Percentiles rank a stretch among this genome's conserved stretches.
Conservation (phyloP, 2,329 filamentous ascomycete species). For the Fusarium torreyae region DNA sequence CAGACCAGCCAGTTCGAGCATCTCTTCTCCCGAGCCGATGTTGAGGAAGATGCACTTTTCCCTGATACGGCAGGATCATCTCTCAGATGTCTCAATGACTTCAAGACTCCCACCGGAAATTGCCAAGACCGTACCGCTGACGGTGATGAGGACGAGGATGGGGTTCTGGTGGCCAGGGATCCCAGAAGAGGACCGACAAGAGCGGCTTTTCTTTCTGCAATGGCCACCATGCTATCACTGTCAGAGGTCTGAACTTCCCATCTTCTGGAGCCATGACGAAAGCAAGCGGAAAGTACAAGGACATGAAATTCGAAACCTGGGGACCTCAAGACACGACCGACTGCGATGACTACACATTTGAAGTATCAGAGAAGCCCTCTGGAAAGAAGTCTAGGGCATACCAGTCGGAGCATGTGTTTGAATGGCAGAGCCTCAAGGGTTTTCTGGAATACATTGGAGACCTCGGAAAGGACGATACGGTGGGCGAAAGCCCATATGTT, state of each 20-base stretch:
- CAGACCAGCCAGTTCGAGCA: not conserved
- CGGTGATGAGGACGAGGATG: not conserved
- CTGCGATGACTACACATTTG: conserved; percentile 3
- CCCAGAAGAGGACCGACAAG: not conserved
- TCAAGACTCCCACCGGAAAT: not conserved
- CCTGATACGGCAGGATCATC: not conserved
- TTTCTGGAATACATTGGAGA: not conserved
- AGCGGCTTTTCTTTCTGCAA: no score
- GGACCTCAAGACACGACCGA: not conserved
- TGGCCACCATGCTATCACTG: no score
- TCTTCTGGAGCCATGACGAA: not conserved
- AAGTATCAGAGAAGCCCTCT: not conserved
- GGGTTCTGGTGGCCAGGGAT: not conserved
- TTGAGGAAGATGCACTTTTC: not conserved
- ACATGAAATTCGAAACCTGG: not conserved
- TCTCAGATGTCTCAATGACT: not conserved
- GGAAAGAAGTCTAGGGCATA: not conserved
- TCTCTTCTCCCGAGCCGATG: conserved; percentile 1
- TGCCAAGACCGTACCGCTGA: not conserved
- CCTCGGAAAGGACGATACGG: not conserved
- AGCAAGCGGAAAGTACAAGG: not conserved
- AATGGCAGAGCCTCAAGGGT: not conserved
- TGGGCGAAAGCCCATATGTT: not conserved
- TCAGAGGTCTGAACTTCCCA: not conserved
- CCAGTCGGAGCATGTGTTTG: not conserved